A percentile compares a stretch with the other conserved stretches of the same genome.
Conservation (phyloP, 2,329 filamentous ascomycete species). For the Pyricularia sp. region DNA sequence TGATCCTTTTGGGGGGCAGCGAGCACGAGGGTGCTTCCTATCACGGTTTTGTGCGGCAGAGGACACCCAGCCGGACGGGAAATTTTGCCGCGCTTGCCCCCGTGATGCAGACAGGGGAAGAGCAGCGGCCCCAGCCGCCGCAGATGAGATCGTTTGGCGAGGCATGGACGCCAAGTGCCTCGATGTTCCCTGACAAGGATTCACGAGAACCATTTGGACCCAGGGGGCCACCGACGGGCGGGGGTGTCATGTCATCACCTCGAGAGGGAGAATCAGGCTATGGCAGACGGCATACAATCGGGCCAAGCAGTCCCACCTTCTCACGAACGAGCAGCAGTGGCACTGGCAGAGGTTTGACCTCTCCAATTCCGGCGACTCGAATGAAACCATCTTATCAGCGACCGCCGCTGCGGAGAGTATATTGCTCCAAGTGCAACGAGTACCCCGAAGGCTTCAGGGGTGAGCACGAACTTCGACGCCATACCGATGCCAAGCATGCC, state of each 20-base stretch:
- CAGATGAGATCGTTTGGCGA: conserved; percentile 25
- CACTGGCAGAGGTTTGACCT: conserved; percentile 25
- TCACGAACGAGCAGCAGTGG: conserved; percentile 14
- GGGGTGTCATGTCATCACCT: conserved; percentile 19
- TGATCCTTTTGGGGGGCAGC: conserved; percentile 33
- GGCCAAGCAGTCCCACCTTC: conserved; percentile 31
- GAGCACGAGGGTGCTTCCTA: conserved; percentile 23
- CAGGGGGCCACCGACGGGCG: conserved; percentile 11
- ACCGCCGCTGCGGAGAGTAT: conserved; percentile 57
- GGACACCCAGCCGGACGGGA: conserved; percentile 19
- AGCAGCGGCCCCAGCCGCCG: conserved; percentile 22
- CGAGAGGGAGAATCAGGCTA: conserved; percentile 14
- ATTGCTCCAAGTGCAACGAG: conserved; percentile 57
- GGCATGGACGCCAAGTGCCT: conserved; percentile 19
- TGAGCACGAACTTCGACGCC: conserved; percentile 69
- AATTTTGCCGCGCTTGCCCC: conserved; percentile 17
- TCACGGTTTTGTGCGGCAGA: conserved; percentile 28
- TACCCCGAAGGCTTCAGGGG: conserved; percentile 67
- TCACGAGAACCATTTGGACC: conserved; percentile 13
- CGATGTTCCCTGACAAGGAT: conserved; percentile 13
- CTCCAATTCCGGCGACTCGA: conserved; percentile 26
- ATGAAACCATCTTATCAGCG: conserved; percentile 38
- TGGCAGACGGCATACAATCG: conserved; percentile 27
- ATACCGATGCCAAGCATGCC: conserved; percentile 53
- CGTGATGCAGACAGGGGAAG: conserved; percentile 16